phyloP scores from a whole-genome alignment of 495 filamentous ascomycete species.

The Penicillium cinerascens region DNA sequence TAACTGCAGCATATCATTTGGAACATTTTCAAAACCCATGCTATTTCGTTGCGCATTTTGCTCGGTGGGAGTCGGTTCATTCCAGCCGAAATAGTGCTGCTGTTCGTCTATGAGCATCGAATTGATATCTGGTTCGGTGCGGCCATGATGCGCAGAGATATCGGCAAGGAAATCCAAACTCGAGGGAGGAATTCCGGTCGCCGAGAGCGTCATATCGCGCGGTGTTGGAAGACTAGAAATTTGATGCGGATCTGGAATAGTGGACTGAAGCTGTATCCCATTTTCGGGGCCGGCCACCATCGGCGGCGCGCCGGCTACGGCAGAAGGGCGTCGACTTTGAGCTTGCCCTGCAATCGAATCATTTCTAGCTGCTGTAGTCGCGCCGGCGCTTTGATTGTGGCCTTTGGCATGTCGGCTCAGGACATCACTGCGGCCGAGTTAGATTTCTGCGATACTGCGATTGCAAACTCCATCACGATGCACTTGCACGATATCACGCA shows the following conservation, averaged over 20 bases:
- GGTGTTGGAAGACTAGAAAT: constrained; percentile 18
- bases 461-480: neutral
- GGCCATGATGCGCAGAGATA: constrained; percentile 37
- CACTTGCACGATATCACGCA: neutral
- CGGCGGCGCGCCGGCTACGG: constrained; percentile 14
- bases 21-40: constrained; percentile 25
- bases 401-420: constrained; percentile 51
- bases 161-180: constrained; percentile 40
- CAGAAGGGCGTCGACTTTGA: constrained; percentile 20
- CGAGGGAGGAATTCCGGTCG: constrained; percentile 24
- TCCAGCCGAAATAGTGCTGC: constrained; percentile 35
- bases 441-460: constrained; percentile 9
- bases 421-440: constrained; percentile 41
- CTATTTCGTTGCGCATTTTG: constrained; percentile 23
- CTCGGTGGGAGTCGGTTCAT: constrained; percentile 26
- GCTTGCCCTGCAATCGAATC: constrained; percentile 12
- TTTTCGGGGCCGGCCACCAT: constrained; percentile 13
- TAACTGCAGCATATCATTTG: constrained; percentile 38
- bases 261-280: constrained; percentile 20
- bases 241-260: constrained; percentile 12
- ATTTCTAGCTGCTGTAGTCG: constrained; percentile 19
- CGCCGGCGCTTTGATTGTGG: constrained; percentile 33
- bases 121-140: constrained; percentile 30
- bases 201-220: constrained; percentile 24
- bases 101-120: constrained; percentile 38